Conservation (phyloP, 371 early-diverging fungal genomes). For the Apophysomyces variabilis region DNA sequence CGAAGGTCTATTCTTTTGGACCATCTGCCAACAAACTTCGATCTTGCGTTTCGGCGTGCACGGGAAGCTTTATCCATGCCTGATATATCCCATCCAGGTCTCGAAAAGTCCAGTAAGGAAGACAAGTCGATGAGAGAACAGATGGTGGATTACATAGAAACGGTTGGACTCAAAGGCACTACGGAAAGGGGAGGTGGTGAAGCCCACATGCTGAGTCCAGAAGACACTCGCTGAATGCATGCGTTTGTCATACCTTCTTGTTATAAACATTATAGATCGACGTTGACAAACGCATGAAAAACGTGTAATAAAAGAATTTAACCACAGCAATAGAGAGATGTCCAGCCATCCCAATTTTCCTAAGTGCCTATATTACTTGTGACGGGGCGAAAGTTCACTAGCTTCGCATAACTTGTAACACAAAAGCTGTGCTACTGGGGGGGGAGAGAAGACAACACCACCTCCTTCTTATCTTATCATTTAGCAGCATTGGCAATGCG, state of each 20-base stretch:
- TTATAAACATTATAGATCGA: too few species aligned
- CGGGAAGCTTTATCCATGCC: slow-evolving; percentile 46
- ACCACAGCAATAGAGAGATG: too few species aligned
- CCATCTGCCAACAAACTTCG: slow-evolving; percentile 55
- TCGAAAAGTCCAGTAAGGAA: not conserved
- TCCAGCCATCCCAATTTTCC: too few species aligned
- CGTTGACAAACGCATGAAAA: too few species aligned
- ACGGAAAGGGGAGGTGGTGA: slow-evolving; percentile 21
- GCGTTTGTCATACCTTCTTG: not conserved
- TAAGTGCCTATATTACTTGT: too few species aligned
- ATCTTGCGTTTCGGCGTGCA: slow-evolving; percentile 48
- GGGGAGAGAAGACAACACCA: too few species aligned
- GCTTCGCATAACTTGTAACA: too few species aligned
- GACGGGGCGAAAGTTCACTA: too few species aligned
- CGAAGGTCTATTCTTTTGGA: slow-evolving; percentile 49
- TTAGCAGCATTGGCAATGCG: too few species aligned
- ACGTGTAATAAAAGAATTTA: too few species aligned
- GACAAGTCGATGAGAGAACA: slow-evolving; percentile 5
- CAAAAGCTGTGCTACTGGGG: too few species aligned
- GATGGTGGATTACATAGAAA: not conserved
- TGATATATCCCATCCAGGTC: not conserved
- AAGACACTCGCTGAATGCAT: slow-evolving; percentile 12
- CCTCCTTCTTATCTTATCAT: too few species aligned
- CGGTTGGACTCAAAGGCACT: slow-evolving; percentile 15
- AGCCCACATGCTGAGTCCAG: slow-evolving; percentile 14